Conservation (phyloP, 495 filamentous ascomycete genomes). For the Margaritispora aquatica region DNA sequence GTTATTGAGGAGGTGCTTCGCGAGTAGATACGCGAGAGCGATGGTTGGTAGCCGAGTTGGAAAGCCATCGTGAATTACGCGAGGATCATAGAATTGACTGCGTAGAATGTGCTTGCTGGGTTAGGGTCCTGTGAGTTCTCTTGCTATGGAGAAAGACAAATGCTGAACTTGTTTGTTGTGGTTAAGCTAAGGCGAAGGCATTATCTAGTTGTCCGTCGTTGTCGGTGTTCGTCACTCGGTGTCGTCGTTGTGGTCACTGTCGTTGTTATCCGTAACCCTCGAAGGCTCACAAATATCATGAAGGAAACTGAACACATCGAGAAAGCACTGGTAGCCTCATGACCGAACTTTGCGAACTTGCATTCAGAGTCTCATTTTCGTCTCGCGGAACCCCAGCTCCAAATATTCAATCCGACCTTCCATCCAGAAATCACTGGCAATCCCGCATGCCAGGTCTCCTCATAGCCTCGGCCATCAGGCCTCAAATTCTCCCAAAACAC, state of each 20-base stretch:
- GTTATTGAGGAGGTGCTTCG: no score
- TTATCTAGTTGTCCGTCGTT: no score
- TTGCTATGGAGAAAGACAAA: no score
- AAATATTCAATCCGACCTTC: constrained; percentile 43
- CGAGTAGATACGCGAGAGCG: no score
- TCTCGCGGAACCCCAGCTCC: constrained; percentile 26
- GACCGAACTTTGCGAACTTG: not conserved
- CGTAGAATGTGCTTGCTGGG: not conserved
- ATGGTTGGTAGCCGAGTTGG: not conserved
- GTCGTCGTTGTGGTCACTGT: no score
- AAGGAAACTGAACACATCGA: no score
- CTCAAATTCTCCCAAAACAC: constrained; percentile 43
- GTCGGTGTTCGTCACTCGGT: no score
- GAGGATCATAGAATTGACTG: not conserved
- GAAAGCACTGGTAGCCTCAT: no score
- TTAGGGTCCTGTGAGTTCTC: no score
- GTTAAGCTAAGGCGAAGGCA: not conserved
- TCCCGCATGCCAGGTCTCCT: constrained; percentile 41
- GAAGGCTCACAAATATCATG: no score
- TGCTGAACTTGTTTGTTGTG: not conserved
- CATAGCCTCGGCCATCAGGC: constrained; percentile 34
- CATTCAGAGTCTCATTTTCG: not conserved
- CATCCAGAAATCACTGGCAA: constrained; percentile 35
- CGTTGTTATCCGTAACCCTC: not conserved
- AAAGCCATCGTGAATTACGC: not conserved